Evolutionary conservation across 2,329 filamentous ascomycete species (phyloP), one percentile per base, ranked within the genome.

Genomic region (Colletotrichum godetiae): DNA sequence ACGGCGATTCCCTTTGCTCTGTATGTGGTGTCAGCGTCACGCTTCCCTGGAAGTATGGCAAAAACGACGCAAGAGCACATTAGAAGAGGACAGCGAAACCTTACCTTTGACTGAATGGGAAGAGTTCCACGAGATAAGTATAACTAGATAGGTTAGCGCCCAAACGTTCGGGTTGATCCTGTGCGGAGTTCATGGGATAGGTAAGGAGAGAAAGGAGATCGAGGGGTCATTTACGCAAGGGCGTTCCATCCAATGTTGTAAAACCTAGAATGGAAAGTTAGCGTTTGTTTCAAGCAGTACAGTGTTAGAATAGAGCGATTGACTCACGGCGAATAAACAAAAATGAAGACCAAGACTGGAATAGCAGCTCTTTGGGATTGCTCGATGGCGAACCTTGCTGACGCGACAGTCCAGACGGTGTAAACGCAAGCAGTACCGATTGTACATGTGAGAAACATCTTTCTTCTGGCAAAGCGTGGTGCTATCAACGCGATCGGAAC

Each of bases 261-360:
- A 22, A 70, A 65, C 22, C 70, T 73, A 3, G 1, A 15, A 2
- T 8, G 10, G 2, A n/a, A 19, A 24, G n/a, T 68, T 22, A 64
- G 58, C 13, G 35, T 8, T 3, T 46, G n/a, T 24, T 4, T 29
- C 22, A 29, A 55, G 12, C 12, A 24, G 2, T 6, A 24, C 5
- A n/a, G 4, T 24, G 24, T 4, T 19, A 52, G 5, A 22, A 24
- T 8, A 4, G 1, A 29, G 10, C 42, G 7, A 46, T 12, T 15
- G 2, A 76, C 80, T 76, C 68, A 82, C 80, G 75, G 80, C 0
- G 81, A 84, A 68, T 85, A 86, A n/a, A 84, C 76, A 70, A 82
- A 86, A 7, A 85, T 85, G 56, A 84, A 84, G 6, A 84, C 81
- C n/a, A 85, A 73, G 2, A 84, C 83, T 2, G 81, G 79, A 33